Conservation (phyloP, 179 eudicot species). For the Beta lomatogona region DNA sequence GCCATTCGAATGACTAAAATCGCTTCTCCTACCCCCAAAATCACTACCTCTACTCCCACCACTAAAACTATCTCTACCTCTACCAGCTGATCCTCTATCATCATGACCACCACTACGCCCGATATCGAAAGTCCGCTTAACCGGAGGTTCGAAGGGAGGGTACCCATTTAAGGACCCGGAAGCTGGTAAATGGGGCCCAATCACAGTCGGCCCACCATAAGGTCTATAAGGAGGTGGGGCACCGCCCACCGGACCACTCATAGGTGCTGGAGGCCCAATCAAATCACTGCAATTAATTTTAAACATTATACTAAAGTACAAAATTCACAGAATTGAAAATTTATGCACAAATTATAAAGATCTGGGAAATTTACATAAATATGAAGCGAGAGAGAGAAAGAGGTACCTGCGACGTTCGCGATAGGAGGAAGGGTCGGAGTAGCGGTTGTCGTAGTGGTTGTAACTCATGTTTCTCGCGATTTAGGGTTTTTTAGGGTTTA, state of each 20-base stretch:
- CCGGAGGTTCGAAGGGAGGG: slow-evolving; percentile 42
- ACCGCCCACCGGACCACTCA: slow-evolving; percentile 36
- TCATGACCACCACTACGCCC: slow-evolving; percentile 33
- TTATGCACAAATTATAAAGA: neutral
- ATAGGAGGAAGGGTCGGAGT: slow-evolving; percentile 71
- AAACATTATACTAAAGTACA: neutral
- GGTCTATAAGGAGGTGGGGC: slow-evolving; percentile 31
- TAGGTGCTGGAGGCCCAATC: slow-evolving; percentile 39
- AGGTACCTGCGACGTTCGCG: slow-evolving; percentile 82
- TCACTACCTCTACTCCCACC: slow-evolving; percentile 22
- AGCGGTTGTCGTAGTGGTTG: slow-evolving; percentile 71
- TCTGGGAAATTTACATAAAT: neutral
- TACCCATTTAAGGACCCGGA: slow-evolving; percentile 32
- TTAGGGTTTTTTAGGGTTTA: slow-evolving; percentile 5
- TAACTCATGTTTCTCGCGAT: slow-evolving; percentile 25
- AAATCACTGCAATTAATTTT: slow-evolving; percentile 51
- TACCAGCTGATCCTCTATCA: neutral
- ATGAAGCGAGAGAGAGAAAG: neutral
- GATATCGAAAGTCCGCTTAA: slow-evolving; percentile 32
- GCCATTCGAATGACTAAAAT: slow-evolving; percentile 1
- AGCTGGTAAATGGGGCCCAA: slow-evolving; percentile 26
- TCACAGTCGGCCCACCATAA: slow-evolving; percentile 18
- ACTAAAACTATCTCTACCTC: slow-evolving; percentile 8
- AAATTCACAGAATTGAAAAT: neutral
- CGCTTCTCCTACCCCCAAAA: slow-evolving; percentile 26